These are phyloP conservation scores for Lepiota subincarnata DNA, from an alignment of 768 basidiomycete genomes.

Conservation along the genomic window DNA sequence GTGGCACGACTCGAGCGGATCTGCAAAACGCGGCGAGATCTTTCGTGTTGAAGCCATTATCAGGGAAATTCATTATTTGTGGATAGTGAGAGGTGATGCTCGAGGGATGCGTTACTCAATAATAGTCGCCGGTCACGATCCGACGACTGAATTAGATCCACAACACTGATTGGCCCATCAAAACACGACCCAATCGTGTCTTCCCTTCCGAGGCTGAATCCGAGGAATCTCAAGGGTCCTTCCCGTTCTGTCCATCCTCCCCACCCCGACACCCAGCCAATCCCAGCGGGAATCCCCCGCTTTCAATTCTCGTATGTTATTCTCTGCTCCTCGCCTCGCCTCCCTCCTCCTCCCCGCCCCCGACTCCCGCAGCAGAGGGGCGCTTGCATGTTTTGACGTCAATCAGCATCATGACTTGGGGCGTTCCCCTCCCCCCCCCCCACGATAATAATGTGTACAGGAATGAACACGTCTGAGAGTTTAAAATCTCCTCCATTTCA, in stretches of 20 bases:
- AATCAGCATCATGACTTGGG: background rate
- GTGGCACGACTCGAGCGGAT: slow-evolving; percentile 38
- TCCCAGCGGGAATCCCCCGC: too few species aligned
- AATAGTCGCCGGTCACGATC: slow-evolving; percentile 25
- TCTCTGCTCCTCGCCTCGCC: background rate
- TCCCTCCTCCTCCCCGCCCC: too few species aligned
- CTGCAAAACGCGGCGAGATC: slow-evolving; percentile 31
- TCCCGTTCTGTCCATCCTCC: background rate
- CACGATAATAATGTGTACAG: background rate
- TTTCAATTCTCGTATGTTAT: too few species aligned
- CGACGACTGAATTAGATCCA: slow-evolving; percentile 4
- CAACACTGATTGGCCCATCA: background rate
- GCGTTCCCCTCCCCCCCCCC: background rate
- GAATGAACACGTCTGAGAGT: background rate
- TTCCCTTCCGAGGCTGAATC: slow-evolving; percentile 1
- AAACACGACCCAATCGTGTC: background rate
- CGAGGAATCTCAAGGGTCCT: slow-evolving; percentile 9
- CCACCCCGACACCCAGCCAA: background rate
- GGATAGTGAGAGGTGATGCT: slow-evolving; percentile 14
- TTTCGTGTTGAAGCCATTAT: slow-evolving; percentile 25
- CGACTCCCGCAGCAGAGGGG: background rate
- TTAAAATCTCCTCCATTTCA: slow-evolving; percentile 13
- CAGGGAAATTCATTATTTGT: slow-evolving; percentile 20
- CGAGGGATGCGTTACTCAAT: slow-evolving; percentile 22
- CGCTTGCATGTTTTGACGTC: background rate